Conservation (phyloP, 768 basidiomycete genomes). For the Tylopilus subfusipes region DNA sequence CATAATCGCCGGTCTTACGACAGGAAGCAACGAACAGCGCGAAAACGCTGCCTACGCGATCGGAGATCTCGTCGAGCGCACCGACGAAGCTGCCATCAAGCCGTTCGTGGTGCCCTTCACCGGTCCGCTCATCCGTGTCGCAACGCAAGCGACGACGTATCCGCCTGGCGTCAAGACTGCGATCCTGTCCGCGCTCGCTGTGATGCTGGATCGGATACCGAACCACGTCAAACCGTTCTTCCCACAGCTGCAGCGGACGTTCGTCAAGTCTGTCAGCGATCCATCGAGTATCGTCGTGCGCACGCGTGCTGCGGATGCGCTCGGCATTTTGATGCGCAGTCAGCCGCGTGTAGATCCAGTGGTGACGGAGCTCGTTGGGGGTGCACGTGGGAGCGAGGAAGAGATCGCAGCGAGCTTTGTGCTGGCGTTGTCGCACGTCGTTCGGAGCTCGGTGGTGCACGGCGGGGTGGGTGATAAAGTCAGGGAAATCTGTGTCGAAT, state of each 20-base stretch:
- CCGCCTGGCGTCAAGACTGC: conserved; percentile 92
- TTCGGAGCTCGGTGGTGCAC: conserved; percentile 52
- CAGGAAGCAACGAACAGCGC: conserved; percentile 90
- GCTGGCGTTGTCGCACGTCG: conserved; percentile 72
- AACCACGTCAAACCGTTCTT: conserved; percentile 95
- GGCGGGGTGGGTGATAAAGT: conserved; percentile 76
- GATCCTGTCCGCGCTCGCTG: conserved; percentile 80
- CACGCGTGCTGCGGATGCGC: conserved; percentile 74
- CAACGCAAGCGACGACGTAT: conserved; percentile 83
- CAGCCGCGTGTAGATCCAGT: conserved; percentile 91
- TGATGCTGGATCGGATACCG: conserved; percentile 84
- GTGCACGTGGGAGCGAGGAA: conserved; percentile 60
- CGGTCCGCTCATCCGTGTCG: conserved; percentile 92
- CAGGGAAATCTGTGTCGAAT: conserved; percentile 65
- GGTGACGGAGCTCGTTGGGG: conserved; percentile 78
- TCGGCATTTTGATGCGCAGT: conserved; percentile 87
- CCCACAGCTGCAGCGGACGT: conserved; percentile 94
- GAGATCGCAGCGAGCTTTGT: conserved; percentile 73
- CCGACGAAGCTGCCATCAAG: conserved; percentile 82
- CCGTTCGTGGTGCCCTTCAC: conserved; percentile 95
- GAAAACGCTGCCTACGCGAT: conserved; percentile 96
- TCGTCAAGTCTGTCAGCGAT: conserved; percentile 90
- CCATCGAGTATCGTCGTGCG: conserved; percentile 74
- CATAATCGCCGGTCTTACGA: conserved; percentile 88
- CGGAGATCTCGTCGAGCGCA: conserved; percentile 90